Percentiles rank a stretch among this genome's conserved stretches.
These are phyloP conservation scores for Lodderomyces margitis DNA, from an alignment of 1,139 yeast genomes.

Conservation along the genomic window DNA sequence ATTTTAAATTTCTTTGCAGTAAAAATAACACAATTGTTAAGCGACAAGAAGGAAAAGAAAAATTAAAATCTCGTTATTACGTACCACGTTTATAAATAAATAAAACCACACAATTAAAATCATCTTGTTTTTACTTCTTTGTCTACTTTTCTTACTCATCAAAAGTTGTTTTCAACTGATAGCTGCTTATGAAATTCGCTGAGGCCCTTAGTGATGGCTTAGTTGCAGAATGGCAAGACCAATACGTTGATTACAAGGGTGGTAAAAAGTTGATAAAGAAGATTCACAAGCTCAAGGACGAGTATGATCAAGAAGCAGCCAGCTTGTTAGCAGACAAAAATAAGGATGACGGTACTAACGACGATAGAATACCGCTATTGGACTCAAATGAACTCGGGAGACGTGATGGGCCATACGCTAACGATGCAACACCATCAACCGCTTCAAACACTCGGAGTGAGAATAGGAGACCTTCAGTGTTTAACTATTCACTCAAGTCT, in stretches of 20 bases:
- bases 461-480: constrained; percentile 17
- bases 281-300: constrained; percentile 11
- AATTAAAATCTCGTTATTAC: too few relatives aligned
- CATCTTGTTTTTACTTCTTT: not conserved
- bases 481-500: constrained; percentile 22
- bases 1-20: too few relatives aligned
- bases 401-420: constrained; percentile 7
- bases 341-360: constrained; percentile 10
- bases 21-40: too few relatives aligned
- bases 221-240: constrained; percentile 86
- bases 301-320: constrained; percentile 11
- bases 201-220: constrained; percentile 56
- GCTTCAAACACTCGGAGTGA: not conserved
- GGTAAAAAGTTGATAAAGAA: constrained; percentile 41
- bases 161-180: not conserved
- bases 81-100: not conserved
- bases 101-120: not conserved
- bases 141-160: not conserved
- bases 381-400: constrained; percentile 9
- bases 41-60: too few relatives aligned
- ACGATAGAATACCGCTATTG: constrained; percentile 34
- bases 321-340: not conserved
- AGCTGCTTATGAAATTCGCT: constrained; percentile 53
- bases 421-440: constrained; percentile 1
- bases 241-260: constrained; percentile 71